Base-by-base conservation (phyloP, 495 filamentous ascomycete genomes). In the Xylona heveae region DNA sequence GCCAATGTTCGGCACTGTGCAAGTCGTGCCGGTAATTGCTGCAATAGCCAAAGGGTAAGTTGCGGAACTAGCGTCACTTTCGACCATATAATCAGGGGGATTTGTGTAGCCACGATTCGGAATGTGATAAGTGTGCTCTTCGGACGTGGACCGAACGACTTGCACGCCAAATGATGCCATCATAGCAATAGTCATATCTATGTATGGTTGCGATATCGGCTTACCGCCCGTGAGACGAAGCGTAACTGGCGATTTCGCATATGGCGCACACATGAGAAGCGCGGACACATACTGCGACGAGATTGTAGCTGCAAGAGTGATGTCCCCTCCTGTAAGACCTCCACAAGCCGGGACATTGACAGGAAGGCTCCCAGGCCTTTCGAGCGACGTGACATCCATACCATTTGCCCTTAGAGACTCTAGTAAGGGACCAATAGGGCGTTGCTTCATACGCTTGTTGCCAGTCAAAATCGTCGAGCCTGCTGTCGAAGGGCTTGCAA, bases 101-200 rank as follows among this genome's bases (percentile, higher is more conserved):
- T 85, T 94, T 32, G 62, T 62, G 52, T 99, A 99, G 24, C 61
- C 57, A 14, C 73, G 79, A 41, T 80, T 68, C 1, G 88, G 88
- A 33, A 99, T 92, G 46, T 90, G 76, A 53, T 99, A 99, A 13
- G 83, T 92, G 53, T 94, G 71, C 31, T 76, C 67, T 40, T 91
- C 77, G 3, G 62, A 71, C 13, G 61, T 54, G 2, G 78, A 80
- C 48, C 65, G 68, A 33, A 66, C 54, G 21, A 94, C 85, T 21
- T 74, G 49, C 31, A 95, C 71, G 24, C 88, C 88, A 45, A 99
- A 99, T 4, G 72, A 66, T 20, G 72, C 65, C 88, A 99, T 99
- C 84, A 99, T 95, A 13, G 81, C 67, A 9, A 80, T 84, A 10
- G 88, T 99, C 84, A 99, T 94, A 43, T 95, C 83, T 47, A 95